Percentiles rank a stretch among this genome's conserved stretches.
These are phyloP conservation scores for Suhomyces yuchorum DNA, from an alignment of 1,139 yeast species.

Conservation along the genomic window DNA sequence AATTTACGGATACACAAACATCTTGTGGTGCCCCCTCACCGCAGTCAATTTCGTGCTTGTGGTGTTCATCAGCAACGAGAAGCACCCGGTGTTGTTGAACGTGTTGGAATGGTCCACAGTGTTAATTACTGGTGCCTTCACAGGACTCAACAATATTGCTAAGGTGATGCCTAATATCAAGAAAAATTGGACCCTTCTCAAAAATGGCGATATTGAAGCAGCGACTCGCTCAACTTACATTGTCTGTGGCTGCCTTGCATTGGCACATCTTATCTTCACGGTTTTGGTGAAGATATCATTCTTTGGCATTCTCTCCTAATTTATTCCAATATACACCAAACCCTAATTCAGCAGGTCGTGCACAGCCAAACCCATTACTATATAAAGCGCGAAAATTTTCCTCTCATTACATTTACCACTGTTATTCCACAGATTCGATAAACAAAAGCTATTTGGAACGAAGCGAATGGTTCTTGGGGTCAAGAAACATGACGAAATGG, in stretches of 20 bases:
- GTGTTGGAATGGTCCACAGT: constrained; percentile 52
- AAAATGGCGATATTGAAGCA: constrained; percentile 27
- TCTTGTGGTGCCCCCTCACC: constrained; percentile 80
- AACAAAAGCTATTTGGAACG: constrained; percentile 13
- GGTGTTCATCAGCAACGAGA: constrained; percentile 41
- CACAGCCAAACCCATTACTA: constrained; percentile 1
- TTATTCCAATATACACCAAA: not conserved
- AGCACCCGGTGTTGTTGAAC: constrained; percentile 37
- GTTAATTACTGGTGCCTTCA: constrained; percentile 44
- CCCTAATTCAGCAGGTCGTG: constrained; percentile 13
- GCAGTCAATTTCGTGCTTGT: constrained; percentile 54
- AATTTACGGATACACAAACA: constrained; percentile 77
- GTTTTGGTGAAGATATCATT: constrained; percentile 51
- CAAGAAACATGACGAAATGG: constrained; percentile 20
- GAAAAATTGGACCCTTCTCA: constrained; percentile 34
- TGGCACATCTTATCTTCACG: constrained; percentile 47
- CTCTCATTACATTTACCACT: constrained; percentile 1
- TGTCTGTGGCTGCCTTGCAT: constrained; percentile 31
- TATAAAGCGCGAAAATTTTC: constrained; percentile 12
- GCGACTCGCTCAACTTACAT: constrained; percentile 24
- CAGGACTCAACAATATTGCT: constrained; percentile 49
- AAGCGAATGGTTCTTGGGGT: constrained; percentile 9
- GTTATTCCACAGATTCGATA: constrained; percentile 6
- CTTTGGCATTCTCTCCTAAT: constrained; percentile 39
- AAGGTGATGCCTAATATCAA: constrained; percentile 47